Percentiles rank a stretch among this genome's conserved stretches.
Evolutionary conservation across 495 filamentous ascomycete genomes (phyloP).

Genomic region (Articulospora tetracladia): DNA sequence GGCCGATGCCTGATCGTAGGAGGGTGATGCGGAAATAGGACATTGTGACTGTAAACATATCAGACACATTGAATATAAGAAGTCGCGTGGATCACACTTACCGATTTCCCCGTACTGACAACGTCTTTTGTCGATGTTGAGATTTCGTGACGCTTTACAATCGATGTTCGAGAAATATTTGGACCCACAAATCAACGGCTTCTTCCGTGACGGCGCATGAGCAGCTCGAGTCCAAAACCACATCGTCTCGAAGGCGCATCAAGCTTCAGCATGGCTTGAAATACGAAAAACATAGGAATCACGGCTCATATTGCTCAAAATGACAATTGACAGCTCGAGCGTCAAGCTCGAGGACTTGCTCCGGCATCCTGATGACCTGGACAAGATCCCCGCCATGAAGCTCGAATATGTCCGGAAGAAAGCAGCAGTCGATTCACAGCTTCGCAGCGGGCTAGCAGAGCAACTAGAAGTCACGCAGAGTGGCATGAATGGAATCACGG

Average conservation of each 20-base stretch:
- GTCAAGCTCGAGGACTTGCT: slow-evolving; percentile 73
- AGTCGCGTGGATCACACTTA: slow-evolving; percentile 3
- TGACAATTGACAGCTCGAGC: slow-evolving; percentile 48
- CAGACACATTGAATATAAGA: background rate
- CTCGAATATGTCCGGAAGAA: slow-evolving; percentile 96
- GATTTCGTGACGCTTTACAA: background rate
- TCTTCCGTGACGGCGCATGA: background rate
- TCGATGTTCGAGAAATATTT: slow-evolving; percentile 9
- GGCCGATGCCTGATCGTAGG: slow-evolving; percentile 86
- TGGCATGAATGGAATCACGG: slow-evolving; percentile 79
- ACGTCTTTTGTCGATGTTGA: background rate
- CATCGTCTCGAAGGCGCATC: background rate
- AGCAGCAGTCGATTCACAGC: slow-evolving; percentile 78
- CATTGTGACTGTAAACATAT: slow-evolving; percentile 49
- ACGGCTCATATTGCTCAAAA: slow-evolving; percentile 3
- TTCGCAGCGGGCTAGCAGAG: slow-evolving; percentile 79
- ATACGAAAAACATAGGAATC: background rate
- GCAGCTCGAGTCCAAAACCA: background rate
- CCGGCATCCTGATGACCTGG: slow-evolving; percentile 78
- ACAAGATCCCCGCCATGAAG: slow-evolving; percentile 88
- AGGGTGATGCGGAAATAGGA: slow-evolving; percentile 95
- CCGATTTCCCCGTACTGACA: slow-evolving; percentile 6
- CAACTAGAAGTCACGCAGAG: slow-evolving; percentile 90
- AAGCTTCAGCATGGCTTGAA: slow-evolving; percentile 16
- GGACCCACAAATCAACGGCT: background rate